Base-by-base conservation (phyloP, 1,284 basidiomycete genomes). In the Boletus holoroseus region DNA sequence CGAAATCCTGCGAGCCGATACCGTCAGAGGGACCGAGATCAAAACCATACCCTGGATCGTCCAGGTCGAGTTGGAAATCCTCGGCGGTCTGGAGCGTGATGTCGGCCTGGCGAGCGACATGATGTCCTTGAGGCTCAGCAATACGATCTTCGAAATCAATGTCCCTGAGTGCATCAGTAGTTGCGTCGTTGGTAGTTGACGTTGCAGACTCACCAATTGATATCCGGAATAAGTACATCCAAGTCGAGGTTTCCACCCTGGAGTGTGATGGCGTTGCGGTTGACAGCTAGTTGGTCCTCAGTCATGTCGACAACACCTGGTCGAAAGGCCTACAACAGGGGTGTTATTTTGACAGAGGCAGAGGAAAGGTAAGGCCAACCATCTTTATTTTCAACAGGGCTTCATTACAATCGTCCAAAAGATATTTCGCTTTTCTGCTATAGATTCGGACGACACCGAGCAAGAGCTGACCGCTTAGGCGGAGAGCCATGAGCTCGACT, bases 361-460 rank as follows among this genome's bases (percentile, higher is more conserved):
- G 26, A 20, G 42, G 3, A 18, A 30, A 37, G 38, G 30, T 7
- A 32, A 57, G n/a, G 52, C 71, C 31, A 51, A 91, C 93, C 84
- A 96, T 89, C 68, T 95, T 95, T 54, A 99, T 95, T 69, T 94
- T 94, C 47, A 94, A 73, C 51, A 98, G 73, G 0, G 94, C 93
- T 68, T 99, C 96, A 62, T 95, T 95, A 68, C 94, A 98, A 68
- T 99, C 95, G 64, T 99, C 95, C 58, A 97, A 75, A 2, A 99
- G 79, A 71, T 99, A 99, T 66, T 97, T 96, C 20, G 94, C 92
- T 70, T 99, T 97, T 44, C 95, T 81, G 62, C 93, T 94, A 72
- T 99, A 98, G 65, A 99, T 98, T 53, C 96, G 83, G 44, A 94
- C 93, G 49, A 99, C 94, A 62, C 95, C 95, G 35, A 99, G 82